Evolutionary conservation across 169 alveolate species (phyloP), one percentile per base, ranked within the genome.

Genomic region (Plasmodium coatneyi): DNA sequence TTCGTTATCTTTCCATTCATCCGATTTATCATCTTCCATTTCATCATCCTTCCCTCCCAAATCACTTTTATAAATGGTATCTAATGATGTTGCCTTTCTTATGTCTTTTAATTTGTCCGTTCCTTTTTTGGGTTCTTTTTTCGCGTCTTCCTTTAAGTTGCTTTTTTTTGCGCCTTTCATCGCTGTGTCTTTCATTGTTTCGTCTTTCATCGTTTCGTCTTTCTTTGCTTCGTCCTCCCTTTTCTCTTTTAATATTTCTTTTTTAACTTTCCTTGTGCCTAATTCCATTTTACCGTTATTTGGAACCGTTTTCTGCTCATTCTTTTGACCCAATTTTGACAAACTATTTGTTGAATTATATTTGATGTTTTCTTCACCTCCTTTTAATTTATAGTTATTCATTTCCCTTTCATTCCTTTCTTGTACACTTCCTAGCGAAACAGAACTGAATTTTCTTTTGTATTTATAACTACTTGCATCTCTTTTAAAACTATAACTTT

Each of bases 1-100:
- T 10, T 83, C 92, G 19, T 52, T 83, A 3, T 43, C 71, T 39
- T 83, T 83, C 71, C 82, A 83, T 56, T 82, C 91, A n/a, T 82
- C 81, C 7, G 39, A 80, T 41, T 80, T 41, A 19, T 22, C 86
- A 25, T 39, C 76, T 6, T 66, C 41, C 0, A 66, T 49, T 49
- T 49, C 30, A 7, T 66, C 76, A 9, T 66, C 76, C n/a, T 22
- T 19, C 36, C 7, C 19, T 36, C 4, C 30, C 30, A 36, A 52
- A 78, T 78, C 52, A 25, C 28, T 78, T 7, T 39, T 43, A 78
- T 39, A 19, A 22, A 78, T 39, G 83, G 28, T 39, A 36, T 78
- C 70, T 78, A 78, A 25, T 52, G 71, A 28, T 4, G 3, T 39
- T 52, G 36, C 36, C n/a, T 36, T 66, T 66, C 19, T 25, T 66